These are phyloP conservation scores for Candida peoriensis DNA, from an alignment of 805 yeast species.

Conservation along the genomic window DNA sequence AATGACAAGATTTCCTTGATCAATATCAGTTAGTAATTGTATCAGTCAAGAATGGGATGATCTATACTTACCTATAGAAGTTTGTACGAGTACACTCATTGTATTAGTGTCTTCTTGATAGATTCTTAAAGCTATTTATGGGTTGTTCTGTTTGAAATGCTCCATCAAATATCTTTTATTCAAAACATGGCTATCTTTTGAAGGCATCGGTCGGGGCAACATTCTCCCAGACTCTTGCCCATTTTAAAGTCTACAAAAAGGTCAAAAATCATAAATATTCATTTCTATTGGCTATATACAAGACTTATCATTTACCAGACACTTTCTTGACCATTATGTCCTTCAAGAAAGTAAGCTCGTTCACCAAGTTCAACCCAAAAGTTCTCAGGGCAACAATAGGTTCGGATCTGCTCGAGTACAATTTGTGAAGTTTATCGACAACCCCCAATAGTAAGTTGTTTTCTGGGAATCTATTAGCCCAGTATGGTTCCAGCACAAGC, in stretches of 20 bases:
- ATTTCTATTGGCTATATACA: no score
- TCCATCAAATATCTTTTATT: no score
- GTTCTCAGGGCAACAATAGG: slow-evolving; percentile 77
- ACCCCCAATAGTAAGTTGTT: slow-evolving; percentile 82
- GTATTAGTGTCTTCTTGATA: not conserved
- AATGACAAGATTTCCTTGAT: slow-evolving; percentile 45
- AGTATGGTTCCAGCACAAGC: slow-evolving; percentile 80
- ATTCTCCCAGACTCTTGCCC: no score
- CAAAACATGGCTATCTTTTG: no score
- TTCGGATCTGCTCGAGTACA: slow-evolving; percentile 66
- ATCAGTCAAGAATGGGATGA: not conserved
- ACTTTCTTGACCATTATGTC: slow-evolving; percentile 60
- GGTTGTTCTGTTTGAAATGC: no score
- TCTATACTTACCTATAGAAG: slow-evolving; percentile 29
- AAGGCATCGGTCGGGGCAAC: no score
- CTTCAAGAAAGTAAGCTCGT: slow-evolving; percentile 61
- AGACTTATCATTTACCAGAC: slow-evolving; percentile 37
- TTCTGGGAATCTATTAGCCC: slow-evolving; percentile 72
- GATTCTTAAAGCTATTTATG: no score
- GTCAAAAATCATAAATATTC: no score
- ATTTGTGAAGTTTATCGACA: slow-evolving; percentile 87
- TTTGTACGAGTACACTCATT: slow-evolving; percentile 38
- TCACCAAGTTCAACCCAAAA: slow-evolving; percentile 66
- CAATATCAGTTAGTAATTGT: slow-evolving; percentile 23
- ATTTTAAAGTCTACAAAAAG: no score